Percentiles rank a stretch among this genome's conserved stretches.
Evolutionary conservation across 306 rosid species (phyloP).

Genomic region (Potentilla sterilis): DNA sequence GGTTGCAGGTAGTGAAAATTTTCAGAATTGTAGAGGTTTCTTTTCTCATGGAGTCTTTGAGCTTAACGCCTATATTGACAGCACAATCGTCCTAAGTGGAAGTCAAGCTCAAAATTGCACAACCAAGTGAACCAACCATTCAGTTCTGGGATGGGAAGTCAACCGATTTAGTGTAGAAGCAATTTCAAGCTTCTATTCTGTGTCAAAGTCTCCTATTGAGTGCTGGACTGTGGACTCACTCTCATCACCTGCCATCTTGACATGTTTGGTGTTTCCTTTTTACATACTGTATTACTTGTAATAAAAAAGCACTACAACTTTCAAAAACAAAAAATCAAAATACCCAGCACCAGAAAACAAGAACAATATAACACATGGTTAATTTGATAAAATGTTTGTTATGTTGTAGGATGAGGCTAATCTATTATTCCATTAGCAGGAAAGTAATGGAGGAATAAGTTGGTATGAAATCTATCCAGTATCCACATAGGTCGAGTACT

Average conservation of each 20-base stretch:
- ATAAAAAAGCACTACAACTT: no score
- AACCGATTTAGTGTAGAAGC: background rate
- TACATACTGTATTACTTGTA: no score
- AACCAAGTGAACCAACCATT: background rate
- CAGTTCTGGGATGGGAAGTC: background rate
- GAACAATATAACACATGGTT: background rate
- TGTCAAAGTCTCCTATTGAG: background rate
- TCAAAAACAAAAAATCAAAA: background rate
- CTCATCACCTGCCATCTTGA: background rate
- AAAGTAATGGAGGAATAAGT: background rate
- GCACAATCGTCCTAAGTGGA: background rate
- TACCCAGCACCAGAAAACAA: background rate
- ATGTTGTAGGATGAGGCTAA: background rate
- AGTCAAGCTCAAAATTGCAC: background rate
- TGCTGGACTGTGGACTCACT: slow-evolving; percentile 6
- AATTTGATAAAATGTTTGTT: background rate
- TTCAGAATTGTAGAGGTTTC: background rate
- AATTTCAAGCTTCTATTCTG: background rate
- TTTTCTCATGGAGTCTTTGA: background rate
- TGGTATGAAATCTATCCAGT: background rate
- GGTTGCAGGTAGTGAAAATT: background rate
- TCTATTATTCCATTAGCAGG: background rate
- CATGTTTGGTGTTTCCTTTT: no score
- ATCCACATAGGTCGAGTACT: background rate
- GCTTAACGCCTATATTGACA: background rate